A percentile compares a stretch with the other conserved stretches of the same genome.
Conservation (phyloP, 805 yeast genomes). For the Wickerhamiella domercqiae region DNA sequence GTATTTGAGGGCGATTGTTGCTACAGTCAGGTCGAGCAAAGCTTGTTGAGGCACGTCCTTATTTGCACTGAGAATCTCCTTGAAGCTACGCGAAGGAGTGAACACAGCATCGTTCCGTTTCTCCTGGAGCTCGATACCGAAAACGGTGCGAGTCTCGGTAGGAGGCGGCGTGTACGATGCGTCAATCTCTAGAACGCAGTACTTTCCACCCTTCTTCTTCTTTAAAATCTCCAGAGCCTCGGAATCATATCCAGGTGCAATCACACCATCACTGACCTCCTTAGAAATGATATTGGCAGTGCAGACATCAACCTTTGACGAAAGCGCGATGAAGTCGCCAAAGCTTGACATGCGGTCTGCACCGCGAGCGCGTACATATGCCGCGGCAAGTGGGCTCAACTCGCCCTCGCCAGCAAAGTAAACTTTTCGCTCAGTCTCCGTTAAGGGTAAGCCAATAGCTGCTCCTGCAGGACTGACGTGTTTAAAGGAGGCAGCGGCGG, state of each 20-base stretch:
- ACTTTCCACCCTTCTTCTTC: slow-evolving; percentile 94
- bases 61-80: slow-evolving; percentile 79
- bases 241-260: slow-evolving; percentile 91
- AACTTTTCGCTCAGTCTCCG: slow-evolving; percentile 83
- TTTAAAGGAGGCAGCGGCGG: slow-evolving; percentile 98
- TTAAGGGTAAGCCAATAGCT: slow-evolving; percentile 88
- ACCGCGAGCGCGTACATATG: slow-evolving; percentile 98
- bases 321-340: slow-evolving; percentile 95
- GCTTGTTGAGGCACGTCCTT: slow-evolving; percentile 86
- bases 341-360: slow-evolving; percentile 99
- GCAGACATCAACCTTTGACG: slow-evolving; percentile 89
- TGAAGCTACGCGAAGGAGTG: slow-evolving; percentile 74
- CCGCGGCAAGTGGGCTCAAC: slow-evolving; percentile 91
- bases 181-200: slow-evolving; percentile 90
- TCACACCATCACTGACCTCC: slow-evolving; percentile 97
- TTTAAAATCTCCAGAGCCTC: slow-evolving; percentile 81
- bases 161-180: slow-evolving; percentile 77
- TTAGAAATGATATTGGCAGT: slow-evolving; percentile 94
- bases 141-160: slow-evolving; percentile 84
- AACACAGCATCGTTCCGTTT: slow-evolving; percentile 96
- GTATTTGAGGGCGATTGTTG: slow-evolving; percentile 92
- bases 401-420: slow-evolving; percentile 82
- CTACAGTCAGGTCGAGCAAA: slow-evolving; percentile 82
- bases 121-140: slow-evolving; percentile 89
- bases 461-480: slow-evolving; percentile 99